Evolutionary conservation across 2,329 filamentous ascomycete species (phyloP), one percentile per base, ranked within the genome.

Genomic region (Knoxdaviesia proteae): DNA sequence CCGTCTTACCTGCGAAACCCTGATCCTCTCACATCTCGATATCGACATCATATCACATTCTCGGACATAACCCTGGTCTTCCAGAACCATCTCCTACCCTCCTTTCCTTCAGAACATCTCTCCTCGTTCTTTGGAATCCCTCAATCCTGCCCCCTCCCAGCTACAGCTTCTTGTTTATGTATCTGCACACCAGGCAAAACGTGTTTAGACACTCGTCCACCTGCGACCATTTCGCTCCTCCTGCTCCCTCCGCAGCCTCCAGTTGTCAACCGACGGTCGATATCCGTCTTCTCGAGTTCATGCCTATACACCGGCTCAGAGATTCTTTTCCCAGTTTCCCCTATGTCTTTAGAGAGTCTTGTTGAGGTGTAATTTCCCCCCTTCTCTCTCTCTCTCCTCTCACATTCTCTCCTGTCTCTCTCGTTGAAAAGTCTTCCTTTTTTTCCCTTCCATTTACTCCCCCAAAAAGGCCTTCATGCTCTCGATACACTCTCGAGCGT

Each of bases 181-280:
- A 93, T 94, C 86, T 86, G 84, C 80, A 84, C 83, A 80, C 81
- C 77, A 61, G 71, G 59, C 74, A 74, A 76, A 76, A 82, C 81
- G 77, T 84, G 78, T 86, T 84, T 77, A 83, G 79, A 83, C 80
- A 88, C 79, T 77, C 80, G 69, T 78, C 79, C 74, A 84, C 82
- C 84, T 92, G 82, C 84, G 87, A 76, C 72, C 80, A 74, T 92
- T 92, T 83, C 84, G 84, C 76, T 86, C 83, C 81, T 73, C 78
- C 77, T 79, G 82, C 74, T 92, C 83, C 77, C 82, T 78, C 72
- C 84, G 83, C 81, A 87, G 81, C 71, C 76, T 76, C 63, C 77
- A 86, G 65, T 80, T 84, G 65, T 80, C 77, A 67, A 86, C 83
- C 57, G 88, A 90, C 82, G 88, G 87, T 73, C 94, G 86, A 87